phyloP scores from a whole-genome alignment of 2,329 filamentous ascomycete species.

The Cadophora sp. region DNA sequence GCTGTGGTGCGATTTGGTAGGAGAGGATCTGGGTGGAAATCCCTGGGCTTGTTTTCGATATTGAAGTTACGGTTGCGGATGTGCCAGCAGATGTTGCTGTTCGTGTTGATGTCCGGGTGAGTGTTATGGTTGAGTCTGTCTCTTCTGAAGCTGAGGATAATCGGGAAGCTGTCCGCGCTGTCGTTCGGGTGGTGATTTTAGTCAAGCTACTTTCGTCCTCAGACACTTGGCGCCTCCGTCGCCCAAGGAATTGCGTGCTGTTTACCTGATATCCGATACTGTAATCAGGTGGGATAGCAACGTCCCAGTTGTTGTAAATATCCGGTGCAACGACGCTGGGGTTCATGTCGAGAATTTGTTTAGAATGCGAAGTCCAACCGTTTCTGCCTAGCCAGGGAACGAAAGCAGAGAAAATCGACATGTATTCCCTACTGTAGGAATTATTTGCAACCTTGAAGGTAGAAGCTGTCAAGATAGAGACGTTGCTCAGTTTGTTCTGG shows the following conservation, averaged over 20 bases:
- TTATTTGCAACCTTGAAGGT: neutral
- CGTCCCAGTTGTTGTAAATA: neutral
- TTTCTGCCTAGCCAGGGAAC: neutral
- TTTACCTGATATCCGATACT: neutral
- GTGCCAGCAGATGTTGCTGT: neutral
- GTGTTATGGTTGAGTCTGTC: neutral
- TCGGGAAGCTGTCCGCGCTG: neutral
- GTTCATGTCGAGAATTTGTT: neutral
- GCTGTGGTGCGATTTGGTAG: slow-evolving; percentile 3
- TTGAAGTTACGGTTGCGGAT: neutral
- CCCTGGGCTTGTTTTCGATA: neutral
- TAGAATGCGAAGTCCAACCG: neutral
- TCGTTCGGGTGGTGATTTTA: neutral
- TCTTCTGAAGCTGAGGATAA: neutral
- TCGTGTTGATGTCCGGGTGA: neutral
- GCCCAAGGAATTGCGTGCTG: neutral
- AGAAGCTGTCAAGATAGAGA: neutral
- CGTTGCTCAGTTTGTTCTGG: neutral
- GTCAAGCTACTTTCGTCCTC: neutral
- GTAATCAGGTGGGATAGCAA: slow-evolving; percentile 2
- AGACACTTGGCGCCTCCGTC: neutral
- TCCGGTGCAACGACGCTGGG: neutral
- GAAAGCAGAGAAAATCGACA: neutral
- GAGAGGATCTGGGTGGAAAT: neutral
- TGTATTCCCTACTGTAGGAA: neutral